phyloP scores from a whole-genome alignment of 345 rosid species.

The Corchorus olitorius region DNA sequence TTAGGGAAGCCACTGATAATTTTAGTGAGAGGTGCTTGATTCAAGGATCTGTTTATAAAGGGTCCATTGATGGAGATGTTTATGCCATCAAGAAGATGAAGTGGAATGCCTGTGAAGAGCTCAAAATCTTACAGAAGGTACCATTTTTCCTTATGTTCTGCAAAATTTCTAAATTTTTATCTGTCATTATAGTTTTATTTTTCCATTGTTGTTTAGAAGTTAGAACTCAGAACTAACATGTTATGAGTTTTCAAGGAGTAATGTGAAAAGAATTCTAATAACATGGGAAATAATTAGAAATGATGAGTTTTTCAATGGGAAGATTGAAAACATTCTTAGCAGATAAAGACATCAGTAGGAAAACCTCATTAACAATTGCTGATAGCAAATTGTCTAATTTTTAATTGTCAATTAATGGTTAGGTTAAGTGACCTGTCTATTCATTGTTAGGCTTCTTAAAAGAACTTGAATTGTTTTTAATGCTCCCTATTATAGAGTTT shows the following conservation, averaged over 20 bases:
- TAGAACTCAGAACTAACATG: not conserved
- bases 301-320: conserved; percentile 5
- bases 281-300: conserved; percentile 1
- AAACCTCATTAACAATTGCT: not conserved
- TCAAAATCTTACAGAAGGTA: conserved; percentile 80
- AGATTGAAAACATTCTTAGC: conserved; percentile 5
- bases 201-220: no score
- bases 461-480: not conserved
- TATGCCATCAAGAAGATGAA: conserved; percentile 77
- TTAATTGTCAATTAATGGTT: not conserved
- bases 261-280: conserved; percentile 14
- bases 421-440: not conserved
- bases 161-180: not conserved
- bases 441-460: no score
- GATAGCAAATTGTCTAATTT: not conserved
- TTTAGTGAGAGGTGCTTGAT: conserved; percentile 50
- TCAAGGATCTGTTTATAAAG: conserved; percentile 71
- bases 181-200: not conserved
- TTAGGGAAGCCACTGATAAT: conserved; percentile 59
- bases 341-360: conserved; percentile 24
- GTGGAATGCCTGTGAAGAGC: conserved; percentile 74
- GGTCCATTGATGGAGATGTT: conserved; percentile 48
- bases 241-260: not conserved
- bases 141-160: not conserved
- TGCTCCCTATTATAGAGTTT: not conserved